Percentiles rank a stretch among this genome's conserved stretches.
Conservation (phyloP, 2,329 filamentous ascomycete genomes). For the Orbilia oligospora region DNA sequence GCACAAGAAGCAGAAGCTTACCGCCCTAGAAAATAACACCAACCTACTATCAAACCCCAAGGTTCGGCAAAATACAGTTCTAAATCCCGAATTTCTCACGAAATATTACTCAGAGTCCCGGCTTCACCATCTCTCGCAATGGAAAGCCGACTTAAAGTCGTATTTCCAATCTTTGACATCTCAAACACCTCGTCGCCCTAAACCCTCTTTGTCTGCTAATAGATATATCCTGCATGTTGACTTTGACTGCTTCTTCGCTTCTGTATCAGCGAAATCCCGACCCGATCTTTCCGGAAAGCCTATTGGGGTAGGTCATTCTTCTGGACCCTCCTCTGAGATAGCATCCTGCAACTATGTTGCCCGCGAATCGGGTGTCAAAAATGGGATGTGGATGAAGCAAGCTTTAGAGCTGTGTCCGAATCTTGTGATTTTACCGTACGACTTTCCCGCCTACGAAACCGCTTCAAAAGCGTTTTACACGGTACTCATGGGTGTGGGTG, state of each 20-base stretch:
- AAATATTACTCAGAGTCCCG: constrained; percentile 97
- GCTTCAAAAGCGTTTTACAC: constrained; percentile 91
- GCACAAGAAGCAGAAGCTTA: constrained; percentile 72
- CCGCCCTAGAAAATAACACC: constrained; percentile 93
- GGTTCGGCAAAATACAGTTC: constrained; percentile 88
- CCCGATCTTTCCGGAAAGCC: constrained; percentile 85
- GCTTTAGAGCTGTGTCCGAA: constrained; percentile 86
- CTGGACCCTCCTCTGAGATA: constrained; percentile 85
- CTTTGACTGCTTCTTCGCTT: constrained; percentile 98
- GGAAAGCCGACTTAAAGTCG: constrained; percentile 95
- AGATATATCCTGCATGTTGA: constrained; percentile 95
- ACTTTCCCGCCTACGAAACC: constrained; percentile 94
- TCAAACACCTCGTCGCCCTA: constrained; percentile 68
- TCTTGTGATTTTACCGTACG: constrained; percentile 91
- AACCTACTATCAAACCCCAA: constrained; percentile 85
- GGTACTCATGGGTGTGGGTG: constrained; percentile 82
- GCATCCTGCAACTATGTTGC: constrained; percentile 98
- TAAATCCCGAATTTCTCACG: constrained; percentile 92
- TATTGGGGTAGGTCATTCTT: constrained; percentile 88
- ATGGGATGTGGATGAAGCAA: constrained; percentile 99
- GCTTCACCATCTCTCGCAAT: constrained; percentile 80
- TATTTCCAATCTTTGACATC: constrained; percentile 82
- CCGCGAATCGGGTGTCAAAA: constrained; percentile 87
- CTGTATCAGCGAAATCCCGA: constrained; percentile 84
- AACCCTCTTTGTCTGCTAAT: constrained; percentile 71